Conservation (phyloP, 148 eudicot genomes). For the Rhododendron vialii region DNA sequence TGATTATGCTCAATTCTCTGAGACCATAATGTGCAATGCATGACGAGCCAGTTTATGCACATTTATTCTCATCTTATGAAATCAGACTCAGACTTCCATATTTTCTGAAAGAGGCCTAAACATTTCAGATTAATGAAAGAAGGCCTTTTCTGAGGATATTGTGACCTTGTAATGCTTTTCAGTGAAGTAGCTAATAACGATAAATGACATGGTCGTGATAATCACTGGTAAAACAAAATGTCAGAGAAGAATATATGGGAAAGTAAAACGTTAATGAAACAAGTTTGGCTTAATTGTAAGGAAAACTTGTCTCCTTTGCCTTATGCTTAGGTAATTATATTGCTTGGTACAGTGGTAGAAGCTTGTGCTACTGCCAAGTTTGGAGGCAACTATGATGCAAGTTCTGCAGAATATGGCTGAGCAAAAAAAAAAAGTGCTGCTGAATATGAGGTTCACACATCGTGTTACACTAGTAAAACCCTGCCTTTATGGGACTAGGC, state of each 20-base stretch:
- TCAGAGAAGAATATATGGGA: too few species aligned
- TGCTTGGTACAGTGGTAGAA: not conserved
- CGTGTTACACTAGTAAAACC: not conserved
- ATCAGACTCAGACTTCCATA: not conserved
- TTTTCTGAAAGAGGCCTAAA: not conserved
- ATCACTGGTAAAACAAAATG: not conserved
- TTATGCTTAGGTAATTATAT: not conserved
- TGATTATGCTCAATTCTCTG: not conserved
- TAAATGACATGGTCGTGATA: not conserved
- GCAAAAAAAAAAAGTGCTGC: too few species aligned
- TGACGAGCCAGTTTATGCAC: not conserved
- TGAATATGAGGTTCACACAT: not conserved
- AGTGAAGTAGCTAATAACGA: not conserved
- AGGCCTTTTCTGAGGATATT: not conserved
- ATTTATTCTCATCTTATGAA: not conserved
- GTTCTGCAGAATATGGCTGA: too few species aligned
- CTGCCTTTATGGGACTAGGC: not conserved
- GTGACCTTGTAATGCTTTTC: not conserved
- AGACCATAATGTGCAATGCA: too few species aligned
- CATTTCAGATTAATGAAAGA: not conserved
- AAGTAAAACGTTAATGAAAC: too few species aligned
- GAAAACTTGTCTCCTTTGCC: not conserved
- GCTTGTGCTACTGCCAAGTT: not conserved
- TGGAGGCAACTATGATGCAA: not conserved
- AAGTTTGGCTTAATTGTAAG: too few species aligned